These are phyloP conservation scores for Neofusicoccum sp. DNA, from an alignment of 2,329 filamentous ascomycete genomes.

Conservation along the genomic window DNA sequence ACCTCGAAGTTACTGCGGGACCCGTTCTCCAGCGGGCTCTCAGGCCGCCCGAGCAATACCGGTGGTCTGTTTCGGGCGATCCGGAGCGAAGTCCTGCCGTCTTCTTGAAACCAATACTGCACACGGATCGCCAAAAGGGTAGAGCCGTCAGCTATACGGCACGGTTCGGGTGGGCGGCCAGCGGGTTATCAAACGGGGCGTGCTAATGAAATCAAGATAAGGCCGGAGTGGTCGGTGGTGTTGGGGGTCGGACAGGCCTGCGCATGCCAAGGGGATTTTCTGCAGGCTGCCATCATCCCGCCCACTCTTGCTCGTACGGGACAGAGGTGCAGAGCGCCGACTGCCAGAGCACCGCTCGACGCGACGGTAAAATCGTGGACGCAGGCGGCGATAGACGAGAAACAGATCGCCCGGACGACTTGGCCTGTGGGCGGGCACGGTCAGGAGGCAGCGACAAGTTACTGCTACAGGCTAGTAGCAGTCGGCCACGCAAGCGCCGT, in stretches of 20 bases:
- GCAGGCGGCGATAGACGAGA: not conserved
- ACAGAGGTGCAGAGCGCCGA: not conserved
- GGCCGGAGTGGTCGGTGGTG: not conserved
- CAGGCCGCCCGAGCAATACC: not conserved
- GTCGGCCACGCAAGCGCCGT: slow-evolving; percentile 4
- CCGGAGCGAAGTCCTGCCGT: not conserved
- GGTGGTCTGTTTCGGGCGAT: not conserved
- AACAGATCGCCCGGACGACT: too few relatives aligned
- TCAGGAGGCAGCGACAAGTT: not conserved
- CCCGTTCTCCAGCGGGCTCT: not conserved
- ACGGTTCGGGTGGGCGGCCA: not conserved
- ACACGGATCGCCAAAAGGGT: not conserved
- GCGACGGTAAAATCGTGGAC: not conserved
- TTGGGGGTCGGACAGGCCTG: not conserved
- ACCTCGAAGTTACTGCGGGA: not conserved
- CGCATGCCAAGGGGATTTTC: not conserved
- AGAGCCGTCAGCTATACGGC: too few relatives aligned
- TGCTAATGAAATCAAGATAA: slow-evolving; percentile 15
- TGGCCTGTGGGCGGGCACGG: too few relatives aligned
- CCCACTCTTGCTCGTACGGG: not conserved
- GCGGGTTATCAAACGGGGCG: not conserved
- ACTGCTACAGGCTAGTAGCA: not conserved
- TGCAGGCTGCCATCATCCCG: slow-evolving; percentile 8
- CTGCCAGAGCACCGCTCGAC: not conserved
- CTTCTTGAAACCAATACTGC: too few relatives aligned